Evolutionary conservation across 306 rosid species (phyloP).

Genomic region (Fagus sylvatica): DNA sequence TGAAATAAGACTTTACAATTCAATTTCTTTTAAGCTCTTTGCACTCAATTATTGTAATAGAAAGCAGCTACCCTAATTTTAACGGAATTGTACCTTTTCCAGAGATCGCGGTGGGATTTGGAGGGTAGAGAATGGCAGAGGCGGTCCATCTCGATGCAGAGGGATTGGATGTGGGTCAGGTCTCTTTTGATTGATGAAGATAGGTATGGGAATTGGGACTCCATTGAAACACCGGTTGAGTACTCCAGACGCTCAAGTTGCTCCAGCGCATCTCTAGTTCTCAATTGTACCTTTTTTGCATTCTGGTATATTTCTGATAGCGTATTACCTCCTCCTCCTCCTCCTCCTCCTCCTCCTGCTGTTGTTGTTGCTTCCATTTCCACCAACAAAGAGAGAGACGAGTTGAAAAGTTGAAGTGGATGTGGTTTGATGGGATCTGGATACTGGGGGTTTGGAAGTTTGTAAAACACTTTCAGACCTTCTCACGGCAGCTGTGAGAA

Average conservation of each 20-base stretch:
- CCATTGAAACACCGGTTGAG: slow-evolving; percentile 24
- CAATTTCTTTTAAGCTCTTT: no score
- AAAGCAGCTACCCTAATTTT: no score
- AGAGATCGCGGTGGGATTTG: slow-evolving; percentile 83
- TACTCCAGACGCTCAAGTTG: slow-evolving; percentile 71
- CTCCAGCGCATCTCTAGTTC: slow-evolving; percentile 62
- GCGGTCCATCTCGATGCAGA: no score
- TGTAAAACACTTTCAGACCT: no score
- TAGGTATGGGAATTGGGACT: slow-evolving; percentile 35
- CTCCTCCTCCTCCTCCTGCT: slow-evolving; percentile 3
- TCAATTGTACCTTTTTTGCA: slow-evolving; percentile 62
- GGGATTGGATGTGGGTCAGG: no score
- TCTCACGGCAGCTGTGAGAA: no score
- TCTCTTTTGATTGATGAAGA: slow-evolving; percentile 57
- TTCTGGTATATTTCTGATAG: slow-evolving; percentile 72
- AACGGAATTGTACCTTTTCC: slow-evolving; percentile 58
- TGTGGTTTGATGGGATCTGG: no score
- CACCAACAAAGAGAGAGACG: no score
- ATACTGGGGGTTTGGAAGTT: no score
- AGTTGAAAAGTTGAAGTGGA: no score
- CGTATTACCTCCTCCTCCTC: slow-evolving; percentile 49
- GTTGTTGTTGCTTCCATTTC: background rate
- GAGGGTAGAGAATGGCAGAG: slow-evolving; percentile 65
- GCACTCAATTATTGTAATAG: no score
- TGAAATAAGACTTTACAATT: no score